phyloP scores from a whole-genome alignment of 2,329 filamentous ascomycete genomes.

The Samsoniella hepiali region DNA sequence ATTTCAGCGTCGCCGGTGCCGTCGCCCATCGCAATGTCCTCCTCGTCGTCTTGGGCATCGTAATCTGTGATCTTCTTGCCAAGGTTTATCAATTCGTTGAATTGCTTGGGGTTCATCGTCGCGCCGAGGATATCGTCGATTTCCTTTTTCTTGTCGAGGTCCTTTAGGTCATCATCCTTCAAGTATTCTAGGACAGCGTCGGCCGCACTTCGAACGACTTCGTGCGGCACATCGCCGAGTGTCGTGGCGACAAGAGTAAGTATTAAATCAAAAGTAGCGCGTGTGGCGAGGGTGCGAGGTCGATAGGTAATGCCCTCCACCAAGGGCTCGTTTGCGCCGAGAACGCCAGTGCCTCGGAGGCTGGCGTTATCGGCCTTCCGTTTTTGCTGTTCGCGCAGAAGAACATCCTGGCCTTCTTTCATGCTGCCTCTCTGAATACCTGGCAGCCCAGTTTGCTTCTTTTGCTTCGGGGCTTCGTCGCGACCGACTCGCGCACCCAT shows the following conservation, averaged over 20 bases:
- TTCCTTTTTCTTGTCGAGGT: conserved; percentile 97
- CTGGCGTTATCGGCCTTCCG: conserved; percentile 70
- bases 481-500: conserved; percentile 86
- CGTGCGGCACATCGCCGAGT: conserved; percentile 88
- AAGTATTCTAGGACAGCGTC: conserved; percentile 87
- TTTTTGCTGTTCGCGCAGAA: conserved; percentile 82
- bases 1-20: conserved; percentile 66
- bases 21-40: conserved; percentile 72
- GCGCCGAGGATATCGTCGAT: conserved; percentile 90
- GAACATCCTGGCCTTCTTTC: conserved; percentile 77
- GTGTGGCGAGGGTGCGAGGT: conserved; percentile 84
- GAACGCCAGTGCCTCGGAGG: conserved; percentile 69
- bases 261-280: conserved; percentile 91
- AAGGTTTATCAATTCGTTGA: conserved; percentile 93
- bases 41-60: conserved; percentile 92
- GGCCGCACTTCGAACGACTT: conserved; percentile 88
- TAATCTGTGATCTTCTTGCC: conserved; percentile 99
- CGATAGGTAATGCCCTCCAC: conserved; percentile 91
- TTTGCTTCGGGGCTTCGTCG: conserved; percentile 76
- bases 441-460: conserved; percentile 66
- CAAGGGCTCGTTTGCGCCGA: conserved; percentile 79
- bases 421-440: conserved; percentile 72
- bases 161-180: conserved; percentile 93
- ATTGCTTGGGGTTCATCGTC: conserved; percentile 80
- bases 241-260: conserved; percentile 84